Evolutionary conservation across 2,329 filamentous ascomycete species (phyloP).

Genomic region (Penicillium capsulatum): DNA sequence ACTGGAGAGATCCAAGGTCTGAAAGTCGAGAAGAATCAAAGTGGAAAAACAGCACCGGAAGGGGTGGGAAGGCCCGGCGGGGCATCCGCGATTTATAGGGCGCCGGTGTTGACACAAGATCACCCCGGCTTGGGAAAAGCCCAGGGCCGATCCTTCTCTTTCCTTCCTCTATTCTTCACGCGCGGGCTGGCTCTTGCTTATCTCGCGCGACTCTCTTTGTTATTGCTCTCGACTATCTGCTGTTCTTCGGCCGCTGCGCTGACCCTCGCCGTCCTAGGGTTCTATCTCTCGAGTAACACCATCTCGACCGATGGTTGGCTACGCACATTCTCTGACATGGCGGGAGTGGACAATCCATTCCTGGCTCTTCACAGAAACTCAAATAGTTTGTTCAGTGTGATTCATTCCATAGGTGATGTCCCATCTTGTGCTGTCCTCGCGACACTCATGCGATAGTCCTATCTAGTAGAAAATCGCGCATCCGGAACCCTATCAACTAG

Average conservation of each 20-base stretch:
- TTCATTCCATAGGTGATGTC: no score
- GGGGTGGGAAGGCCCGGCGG: slow-evolving; percentile 38
- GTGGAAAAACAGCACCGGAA: slow-evolving; percentile 34
- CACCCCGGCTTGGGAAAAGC: slow-evolving; percentile 22
- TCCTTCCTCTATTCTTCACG: slow-evolving; percentile 3
- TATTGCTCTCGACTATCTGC: neutral
- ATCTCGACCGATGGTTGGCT: slow-evolving; percentile 5
- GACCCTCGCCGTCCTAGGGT: no score
- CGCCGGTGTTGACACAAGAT: slow-evolving; percentile 42
- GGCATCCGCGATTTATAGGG: slow-evolving; percentile 44
- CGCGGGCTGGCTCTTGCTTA: neutral
- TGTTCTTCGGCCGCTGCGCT: no score
- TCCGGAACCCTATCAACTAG: no score
- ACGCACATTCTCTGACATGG: slow-evolving; percentile 18
- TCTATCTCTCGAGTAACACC: slow-evolving; percentile 1
- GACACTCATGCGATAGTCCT: no score
- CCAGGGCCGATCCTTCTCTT: slow-evolving; percentile 3
- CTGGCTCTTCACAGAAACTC: slow-evolving; percentile 1
- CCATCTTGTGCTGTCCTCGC: no score
- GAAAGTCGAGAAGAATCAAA: slow-evolving; percentile 13
- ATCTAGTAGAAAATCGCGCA: no score
- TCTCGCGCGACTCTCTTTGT: neutral
- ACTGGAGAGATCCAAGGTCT: slow-evolving; percentile 3
- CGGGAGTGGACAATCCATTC: slow-evolving; percentile 11
- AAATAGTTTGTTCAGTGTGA: no score